These are phyloP conservation scores for Cryptococcus neoformans DNA, from an alignment of 1,284 basidiomycete species.

Conservation along the genomic window DNA sequence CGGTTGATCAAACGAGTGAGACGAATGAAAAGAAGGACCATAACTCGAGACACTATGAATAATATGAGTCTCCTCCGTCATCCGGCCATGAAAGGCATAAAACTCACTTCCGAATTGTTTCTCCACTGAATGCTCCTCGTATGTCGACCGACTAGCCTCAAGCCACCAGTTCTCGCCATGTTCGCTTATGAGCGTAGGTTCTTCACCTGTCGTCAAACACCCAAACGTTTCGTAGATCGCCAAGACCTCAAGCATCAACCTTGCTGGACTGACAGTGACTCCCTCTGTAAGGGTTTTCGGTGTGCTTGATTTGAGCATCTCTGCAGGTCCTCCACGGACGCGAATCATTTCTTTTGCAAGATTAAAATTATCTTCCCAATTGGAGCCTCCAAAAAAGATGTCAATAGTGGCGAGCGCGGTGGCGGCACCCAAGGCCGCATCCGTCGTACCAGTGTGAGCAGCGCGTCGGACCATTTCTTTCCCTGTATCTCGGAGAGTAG, in stretches of 20 bases:
- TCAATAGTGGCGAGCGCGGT: conserved; percentile 51
- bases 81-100: not conserved
- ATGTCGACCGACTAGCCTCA: conserved; percentile 38
- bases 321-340: conserved; percentile 49
- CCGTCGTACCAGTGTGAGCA: conserved; percentile 28
- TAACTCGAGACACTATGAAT: conserved; percentile 38
- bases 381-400: conserved; percentile 54
- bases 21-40: conserved; percentile 43
- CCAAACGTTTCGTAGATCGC: conserved; percentile 55
- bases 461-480: conserved; percentile 40
- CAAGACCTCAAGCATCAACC: conserved; percentile 53
- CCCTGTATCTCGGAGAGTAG: conserved; percentile 35
- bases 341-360: conserved; percentile 51
- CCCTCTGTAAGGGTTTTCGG: conserved; percentile 38
- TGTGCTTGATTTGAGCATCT: conserved; percentile 37
- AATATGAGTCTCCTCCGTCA: not conserved
- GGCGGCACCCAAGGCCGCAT: conserved; percentile 50
- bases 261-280: conserved; percentile 49
- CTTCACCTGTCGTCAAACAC: conserved; percentile 51
- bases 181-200: conserved; percentile 50
- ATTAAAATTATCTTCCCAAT: conserved; percentile 52
- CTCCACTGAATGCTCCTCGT: conserved; percentile 53
- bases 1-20: conserved; percentile 35
- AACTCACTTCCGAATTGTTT: conserved; percentile 54
- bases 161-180: conserved; percentile 51